phyloP scores from a whole-genome alignment of 108 stramenopile species.

The Skeletonema grethae region DNA sequence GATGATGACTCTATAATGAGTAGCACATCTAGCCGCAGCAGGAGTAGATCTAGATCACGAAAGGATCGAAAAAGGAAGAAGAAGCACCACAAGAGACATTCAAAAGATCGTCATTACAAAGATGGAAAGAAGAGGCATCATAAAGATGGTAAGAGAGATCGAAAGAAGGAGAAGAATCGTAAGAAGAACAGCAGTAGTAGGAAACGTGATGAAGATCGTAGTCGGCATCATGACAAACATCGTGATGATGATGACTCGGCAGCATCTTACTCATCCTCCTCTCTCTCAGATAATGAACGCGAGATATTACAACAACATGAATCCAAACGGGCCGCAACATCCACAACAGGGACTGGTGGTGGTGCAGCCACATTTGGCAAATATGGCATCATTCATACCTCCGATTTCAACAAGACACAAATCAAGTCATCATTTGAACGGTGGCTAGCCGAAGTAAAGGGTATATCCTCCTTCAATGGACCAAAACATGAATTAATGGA shows the following conservation, averaged over 20 bases:
- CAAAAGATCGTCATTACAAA: conserved; percentile 3
- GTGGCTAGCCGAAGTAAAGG: conserved; percentile 93
- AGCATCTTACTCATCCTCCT: conserved; percentile 33
- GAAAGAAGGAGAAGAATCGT: conserved; percentile 31
- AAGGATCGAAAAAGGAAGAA: conserved; percentile 23
- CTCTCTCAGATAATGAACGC: conserved; percentile 46
- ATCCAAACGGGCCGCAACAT: conserved; percentile 24
- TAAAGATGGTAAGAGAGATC: conserved; percentile 30
- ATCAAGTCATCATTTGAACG: conserved; percentile 83
- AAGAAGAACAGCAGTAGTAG: conserved; percentile 42
- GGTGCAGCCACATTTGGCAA: conserved; percentile 76
- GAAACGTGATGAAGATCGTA: conserved; percentile 29
- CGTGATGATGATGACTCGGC: conserved; percentile 29
- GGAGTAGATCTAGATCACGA: conserved; percentile 2
- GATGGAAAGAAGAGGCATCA: conserved; percentile 19
- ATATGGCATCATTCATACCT: conserved; percentile 83
- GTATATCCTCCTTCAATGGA: conserved; percentile 69
- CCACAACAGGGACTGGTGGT: conserved; percentile 5
- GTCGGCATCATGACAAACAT: conserved; percentile 26
- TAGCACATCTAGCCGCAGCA: neutral
- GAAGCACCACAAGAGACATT: conserved; percentile 11
- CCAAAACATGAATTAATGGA: conserved; percentile 87
- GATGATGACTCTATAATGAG: neutral
- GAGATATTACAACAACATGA: conserved; percentile 28
- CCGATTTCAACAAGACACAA: conserved; percentile 72